Base-by-base conservation (phyloP, 2,329 filamentous ascomycete species). In the Paecilomyces fulvus region DNA sequence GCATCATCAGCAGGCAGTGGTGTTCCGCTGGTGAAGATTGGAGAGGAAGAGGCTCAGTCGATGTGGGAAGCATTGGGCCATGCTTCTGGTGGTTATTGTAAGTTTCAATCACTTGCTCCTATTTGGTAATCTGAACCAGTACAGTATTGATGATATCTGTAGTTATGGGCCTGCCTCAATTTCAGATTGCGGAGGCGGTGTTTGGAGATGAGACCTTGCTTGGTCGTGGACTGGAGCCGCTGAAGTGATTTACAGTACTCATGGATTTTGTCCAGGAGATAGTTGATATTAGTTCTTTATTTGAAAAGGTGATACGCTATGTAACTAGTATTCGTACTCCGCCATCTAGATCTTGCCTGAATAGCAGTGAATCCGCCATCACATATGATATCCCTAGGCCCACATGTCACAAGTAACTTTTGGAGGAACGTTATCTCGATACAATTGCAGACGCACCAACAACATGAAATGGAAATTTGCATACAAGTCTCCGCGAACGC, bases 1-100 rank as follows among this genome's bases (percentile, higher is more conserved):
- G 85, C 86, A 0, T 86, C 87, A 0, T 81, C 79, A 1, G 79
- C 76, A 11, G 79, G 31, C 31, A 33, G 31, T 33, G 31, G 31
- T 3, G 31, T 14, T 5, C 31, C 31, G 9, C 14, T 33, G 31
- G 31, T 33, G 31, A 33, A 33, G 14, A 33, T 33, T 12, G 31
- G 31, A 33, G 31, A 33, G 14, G 11, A 33, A 33, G 31, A 33
- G 31, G 10, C 31, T 12, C 31, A 33, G 31, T 33, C 31, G 14
- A 33, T 10, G 31, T 33, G 31, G 31, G 14, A 33, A 33, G 31
- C 31, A 14, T 14, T 33, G 10, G 31, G 31, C 31, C 31, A 33
- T 14, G 14, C 11, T 33, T 33, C 31, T 33, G 31, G 31, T 14
- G 31, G 31, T 33, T 33, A 33, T 33, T 33, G 31, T 33, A 33